A percentile compares a stretch with the other conserved stretches of the same genome.
phyloP scores from a whole-genome alignment of 768 basidiomycete genomes.

The Panaeolus papilionaceus region DNA sequence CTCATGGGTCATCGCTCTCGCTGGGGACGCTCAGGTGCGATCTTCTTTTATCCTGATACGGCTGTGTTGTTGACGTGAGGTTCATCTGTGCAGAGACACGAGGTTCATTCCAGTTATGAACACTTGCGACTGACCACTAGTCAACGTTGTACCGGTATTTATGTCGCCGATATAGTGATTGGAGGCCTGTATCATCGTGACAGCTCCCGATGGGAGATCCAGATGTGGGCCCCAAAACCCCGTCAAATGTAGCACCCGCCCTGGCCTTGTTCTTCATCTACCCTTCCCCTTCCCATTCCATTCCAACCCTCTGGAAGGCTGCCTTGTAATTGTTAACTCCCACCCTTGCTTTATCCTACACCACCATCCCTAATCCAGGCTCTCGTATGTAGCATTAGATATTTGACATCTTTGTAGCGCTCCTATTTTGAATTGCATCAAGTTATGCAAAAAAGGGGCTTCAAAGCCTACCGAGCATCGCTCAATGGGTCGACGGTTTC shows the following conservation, averaged over 20 bases:
- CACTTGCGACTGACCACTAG: background rate
- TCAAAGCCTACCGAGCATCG: background rate
- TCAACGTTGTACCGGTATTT: background rate
- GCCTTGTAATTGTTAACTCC: too few species aligned
- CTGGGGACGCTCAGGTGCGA: background rate
- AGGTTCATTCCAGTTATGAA: background rate
- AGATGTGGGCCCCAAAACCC: background rate
- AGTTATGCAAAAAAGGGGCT: background rate
- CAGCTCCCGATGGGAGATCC: slow-evolving; percentile 6
- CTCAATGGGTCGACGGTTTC: slow-evolving; percentile 35
- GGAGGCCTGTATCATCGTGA: background rate
- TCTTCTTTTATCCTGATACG: background rate
- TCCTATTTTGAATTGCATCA: background rate
- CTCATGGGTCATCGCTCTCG: background rate
- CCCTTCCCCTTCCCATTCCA: background rate
- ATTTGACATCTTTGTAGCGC: background rate
- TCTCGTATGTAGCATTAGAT: background rate
- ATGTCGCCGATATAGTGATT: background rate
- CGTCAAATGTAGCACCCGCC: background rate
- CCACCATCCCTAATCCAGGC: background rate
- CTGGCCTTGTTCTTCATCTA: background rate
- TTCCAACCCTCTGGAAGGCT: background rate
- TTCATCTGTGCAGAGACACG: background rate
- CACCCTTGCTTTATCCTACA: background rate
- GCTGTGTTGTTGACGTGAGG: background rate